phyloP scores from a whole-genome alignment of 768 basidiomycete species.

The Phaeolepiota aurea region DNA sequence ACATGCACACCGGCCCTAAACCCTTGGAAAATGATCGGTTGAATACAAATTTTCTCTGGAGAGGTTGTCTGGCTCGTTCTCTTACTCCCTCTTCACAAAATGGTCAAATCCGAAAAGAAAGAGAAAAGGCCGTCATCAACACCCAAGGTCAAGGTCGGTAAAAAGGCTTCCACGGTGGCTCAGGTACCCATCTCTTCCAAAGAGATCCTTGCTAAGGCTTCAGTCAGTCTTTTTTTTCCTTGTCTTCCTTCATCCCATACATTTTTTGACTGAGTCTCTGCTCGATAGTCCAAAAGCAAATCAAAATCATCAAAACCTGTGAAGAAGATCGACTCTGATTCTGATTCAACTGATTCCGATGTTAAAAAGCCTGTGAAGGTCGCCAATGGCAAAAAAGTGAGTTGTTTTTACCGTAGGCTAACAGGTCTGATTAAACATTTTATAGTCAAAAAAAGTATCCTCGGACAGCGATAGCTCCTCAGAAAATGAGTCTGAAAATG shows the following conservation, averaged over 20 bases:
- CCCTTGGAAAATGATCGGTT: too few species aligned
- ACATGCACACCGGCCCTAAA: too few species aligned
- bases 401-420: too few species aligned
- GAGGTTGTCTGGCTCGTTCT: too few species aligned
- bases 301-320: conserved; percentile 15
- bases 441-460: conserved; percentile 22
- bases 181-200: conserved; percentile 14
- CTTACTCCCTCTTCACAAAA: conserved; percentile 16
- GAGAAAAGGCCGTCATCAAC: conserved; percentile 27
- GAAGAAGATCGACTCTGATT: conserved; percentile 19
- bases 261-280: background rate
- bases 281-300: conserved; percentile 13
- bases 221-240: conserved; percentile 13
- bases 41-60: too few species aligned
- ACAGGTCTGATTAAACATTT: conserved; percentile 1
- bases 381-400: conserved; percentile 25
- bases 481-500: conserved; percentile 40
- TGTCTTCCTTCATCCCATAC: background rate
- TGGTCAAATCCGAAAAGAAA: conserved; percentile 46
- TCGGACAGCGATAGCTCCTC: conserved; percentile 36
- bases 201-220: conserved; percentile 23
- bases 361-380: conserved; percentile 20
- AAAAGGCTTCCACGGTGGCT: conserved; percentile 14
- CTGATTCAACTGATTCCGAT: conserved; percentile 20
- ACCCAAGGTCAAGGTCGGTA: conserved; percentile 19